Evolutionary conservation across 345 rosid genomes (phyloP).

Genomic region (Gossypium thurberi): DNA sequence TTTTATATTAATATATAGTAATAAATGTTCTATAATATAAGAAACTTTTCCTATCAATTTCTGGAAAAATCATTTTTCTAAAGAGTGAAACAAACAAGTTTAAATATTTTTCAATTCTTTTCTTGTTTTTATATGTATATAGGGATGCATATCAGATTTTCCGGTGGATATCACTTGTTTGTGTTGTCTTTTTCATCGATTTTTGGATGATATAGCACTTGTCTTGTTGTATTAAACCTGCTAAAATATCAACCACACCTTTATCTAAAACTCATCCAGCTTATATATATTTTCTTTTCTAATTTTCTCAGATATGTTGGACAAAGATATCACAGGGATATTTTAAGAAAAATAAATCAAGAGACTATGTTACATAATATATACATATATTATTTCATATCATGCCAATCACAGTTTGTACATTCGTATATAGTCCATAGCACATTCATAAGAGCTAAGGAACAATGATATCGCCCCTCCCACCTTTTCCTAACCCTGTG

Average conservation of each 20-base stretch:
- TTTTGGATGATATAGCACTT: neutral
- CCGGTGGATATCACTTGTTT: neutral
- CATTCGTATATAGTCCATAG: neutral
- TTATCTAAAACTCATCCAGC: too few relatives aligned
- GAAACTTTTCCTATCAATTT: too few relatives aligned
- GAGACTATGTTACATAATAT: neutral
- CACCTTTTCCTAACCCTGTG: neutral
- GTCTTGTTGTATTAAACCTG: neutral
- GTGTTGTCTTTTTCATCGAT: neutral
- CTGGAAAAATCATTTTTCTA: too few relatives aligned
- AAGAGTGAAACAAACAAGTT: too few relatives aligned
- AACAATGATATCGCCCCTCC: neutral
- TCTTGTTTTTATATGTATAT: too few relatives aligned
- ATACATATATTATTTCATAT: neutral
- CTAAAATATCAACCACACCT: neutral
- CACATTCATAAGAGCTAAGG: neutral
- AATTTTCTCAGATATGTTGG: too few relatives aligned
- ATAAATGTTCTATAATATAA: too few relatives aligned
- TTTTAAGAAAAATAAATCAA: neutral
- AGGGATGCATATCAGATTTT: neutral
- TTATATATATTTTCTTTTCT: too few relatives aligned
- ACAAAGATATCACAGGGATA: neutral
- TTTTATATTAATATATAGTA: too few relatives aligned
- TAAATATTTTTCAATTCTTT: too few relatives aligned
- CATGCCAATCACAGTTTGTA: neutral